Base-by-base conservation (phyloP, 495 filamentous ascomycete genomes). In the Neurospora discreta region DNA sequence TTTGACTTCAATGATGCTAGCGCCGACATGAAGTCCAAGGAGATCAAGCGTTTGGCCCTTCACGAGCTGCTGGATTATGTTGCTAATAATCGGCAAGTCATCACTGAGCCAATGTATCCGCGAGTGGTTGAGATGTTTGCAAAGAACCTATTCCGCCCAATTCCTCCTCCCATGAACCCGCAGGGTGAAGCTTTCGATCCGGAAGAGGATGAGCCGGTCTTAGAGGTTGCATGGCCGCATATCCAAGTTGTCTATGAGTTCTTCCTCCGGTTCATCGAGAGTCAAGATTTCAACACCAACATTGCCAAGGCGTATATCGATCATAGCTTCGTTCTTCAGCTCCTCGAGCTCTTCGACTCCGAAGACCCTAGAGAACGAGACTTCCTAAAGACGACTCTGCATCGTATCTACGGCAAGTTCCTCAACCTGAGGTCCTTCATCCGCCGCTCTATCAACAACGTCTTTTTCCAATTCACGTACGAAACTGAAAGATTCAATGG, bases 231-330 rank as follows among this genome's bases (percentile, higher is more conserved):
- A 13, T 99, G 95, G 95, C 95, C 95, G 15, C 95, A 99, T 80
- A 99, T 99, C 70, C 95, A 99, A 81, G 96, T 98, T 42, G 96
- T 99, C 38, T 99, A 99, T 78, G 95, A 99, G 81, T 99, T 99
- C 84, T 99, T 99, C 85, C 85, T 99, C 71, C 85, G 95, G 68
- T 99, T 98, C 82, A 99, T 99, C 76, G 95, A 99, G 78, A 99
- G 95, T 80, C 96, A 98, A 80, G 95, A 99, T 79, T 99, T 99
- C 89, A 99, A 99, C 82, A 99, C 95, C 41, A 99, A 99, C 81
- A 97, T 97, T 75, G 95, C 96, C n/a, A 99, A 99, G 80, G 90
- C 92, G 39, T 97, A 95, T 80, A 99, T 99, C 75, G 95, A 99
- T 75, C 95, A 99, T 80, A 90, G 91, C 79, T 99, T 99, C 78